Evolutionary conservation across 1,284 basidiomycete species (phyloP).

Genomic region (Melanopsichium pennsylvanicum): DNA sequence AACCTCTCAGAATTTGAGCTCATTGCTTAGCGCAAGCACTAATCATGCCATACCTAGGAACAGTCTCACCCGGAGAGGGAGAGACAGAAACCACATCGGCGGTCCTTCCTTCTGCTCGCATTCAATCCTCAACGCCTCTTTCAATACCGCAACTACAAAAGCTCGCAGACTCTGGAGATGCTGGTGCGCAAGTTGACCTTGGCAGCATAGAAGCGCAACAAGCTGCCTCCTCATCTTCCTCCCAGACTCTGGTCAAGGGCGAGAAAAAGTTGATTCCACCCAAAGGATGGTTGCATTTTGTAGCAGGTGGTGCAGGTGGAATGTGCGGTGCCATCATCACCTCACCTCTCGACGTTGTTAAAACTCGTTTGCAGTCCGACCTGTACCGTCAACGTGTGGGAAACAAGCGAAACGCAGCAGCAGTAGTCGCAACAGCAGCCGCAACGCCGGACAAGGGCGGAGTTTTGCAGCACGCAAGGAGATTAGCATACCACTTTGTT

Average conservation of each 20-base stretch:
- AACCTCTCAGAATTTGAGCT: no score
- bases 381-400: slow-evolving; percentile 73
- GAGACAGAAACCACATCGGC: slow-evolving; percentile 43
- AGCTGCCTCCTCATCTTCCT: slow-evolving; percentile 18
- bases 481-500: slow-evolving; percentile 88
- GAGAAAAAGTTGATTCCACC: slow-evolving; percentile 43
- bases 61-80: slow-evolving; percentile 42
- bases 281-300: slow-evolving; percentile 67
- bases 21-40: no score
- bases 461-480: slow-evolving; percentile 66
- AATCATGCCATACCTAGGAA: slow-evolving; percentile 52
- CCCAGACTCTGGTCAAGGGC: neutral
- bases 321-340: slow-evolving; percentile 98
- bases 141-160: slow-evolving; percentile 16
- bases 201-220: slow-evolving; percentile 18
- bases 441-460: slow-evolving; percentile 7
- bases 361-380: slow-evolving; percentile 93
- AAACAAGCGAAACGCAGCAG: no score
- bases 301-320: slow-evolving; percentile 76
- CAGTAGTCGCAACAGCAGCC: no score
- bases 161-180: slow-evolving; percentile 16
- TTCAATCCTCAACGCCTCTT: slow-evolving; percentile 3
- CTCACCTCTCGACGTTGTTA: slow-evolving; percentile 96
- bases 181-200: slow-evolving; percentile 42
- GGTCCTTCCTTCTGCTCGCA: slow-evolving; percentile 32